A percentile compares a stretch with the other conserved stretches of the same genome.
phyloP scores from a whole-genome alignment of 2,329 filamentous ascomycete genomes.

The Passalora sequoiae region DNA sequence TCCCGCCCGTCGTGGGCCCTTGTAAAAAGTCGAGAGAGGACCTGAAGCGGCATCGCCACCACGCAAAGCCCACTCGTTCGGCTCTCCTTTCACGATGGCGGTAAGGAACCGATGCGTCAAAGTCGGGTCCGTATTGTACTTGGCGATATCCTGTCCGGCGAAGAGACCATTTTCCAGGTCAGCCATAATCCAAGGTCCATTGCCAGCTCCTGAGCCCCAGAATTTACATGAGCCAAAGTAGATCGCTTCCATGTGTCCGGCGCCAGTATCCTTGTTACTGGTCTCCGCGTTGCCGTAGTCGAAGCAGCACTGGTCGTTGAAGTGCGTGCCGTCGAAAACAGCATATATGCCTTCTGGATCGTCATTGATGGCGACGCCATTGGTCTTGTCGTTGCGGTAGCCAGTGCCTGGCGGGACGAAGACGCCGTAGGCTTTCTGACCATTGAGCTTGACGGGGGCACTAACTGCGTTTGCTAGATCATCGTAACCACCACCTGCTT shows the following conservation, averaged over 20 bases:
- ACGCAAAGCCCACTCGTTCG: conserved; percentile 56
- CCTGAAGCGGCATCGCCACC: conserved; percentile 54
- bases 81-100: conserved; percentile 51
- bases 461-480: conserved; percentile 55
- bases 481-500: conserved; percentile 54
- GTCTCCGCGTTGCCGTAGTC: conserved; percentile 43
- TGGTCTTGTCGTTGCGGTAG: conserved; percentile 55
- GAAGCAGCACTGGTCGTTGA: conserved; percentile 52
- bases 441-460: conserved; percentile 55
- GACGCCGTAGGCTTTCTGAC: conserved; percentile 59
- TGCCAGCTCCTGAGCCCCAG: conserved; percentile 56
- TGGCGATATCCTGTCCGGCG: conserved; percentile 45
- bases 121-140: conserved; percentile 51
- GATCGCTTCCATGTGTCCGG: conserved; percentile 64
- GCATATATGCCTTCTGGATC: conserved; percentile 57
- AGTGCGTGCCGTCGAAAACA: conserved; percentile 56
- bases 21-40: conserved; percentile 55
- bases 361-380: conserved; percentile 52
- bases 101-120: conserved; percentile 55
- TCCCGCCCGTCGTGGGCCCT: conserved; percentile 51
- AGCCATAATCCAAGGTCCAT: conserved; percentile 63
- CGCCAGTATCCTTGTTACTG: conserved; percentile 46
- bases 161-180: conserved; percentile 65
- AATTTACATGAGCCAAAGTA: conserved; percentile 55
- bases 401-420: conserved; percentile 58